Evolutionary conservation across 139 green algal species (phyloP), one percentile per base, ranked within the genome.

Genomic region (Auxenochlorella pyrenoidosa): DNA sequence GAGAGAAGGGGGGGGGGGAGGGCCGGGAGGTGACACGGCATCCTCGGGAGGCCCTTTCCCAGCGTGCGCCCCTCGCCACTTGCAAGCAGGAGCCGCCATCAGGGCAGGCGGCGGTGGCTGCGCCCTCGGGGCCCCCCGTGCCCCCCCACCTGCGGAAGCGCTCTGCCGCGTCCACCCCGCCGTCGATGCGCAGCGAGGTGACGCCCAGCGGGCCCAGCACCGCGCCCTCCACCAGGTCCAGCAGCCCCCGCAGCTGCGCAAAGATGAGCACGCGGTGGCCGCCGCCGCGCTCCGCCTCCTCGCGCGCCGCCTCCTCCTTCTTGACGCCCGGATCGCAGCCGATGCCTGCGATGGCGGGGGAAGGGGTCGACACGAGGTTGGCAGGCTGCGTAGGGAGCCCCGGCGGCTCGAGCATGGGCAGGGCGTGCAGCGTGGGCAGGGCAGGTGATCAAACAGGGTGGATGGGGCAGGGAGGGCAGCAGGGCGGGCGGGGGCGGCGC

Each of bases 201-300:
- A 99, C 92, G 1, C 94, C 92, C 72, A 86, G 58, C 12, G 96
- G 94, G 36, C 66, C 28, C 86, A 94, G 85, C 54, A 95, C 90
- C 34, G 97, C 89, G 2, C 51, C 58, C 91, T 99, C 97, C 10
- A 98, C 94, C 43, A 99, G 88, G 88, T 99, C 96, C 77, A 99
- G 94, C 88, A 98, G 91, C 5, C 87, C 88, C 79, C 95, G 96
- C 32, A 98, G 90, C 93, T 99, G 98, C 16, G 96, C 96, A 95
- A 99, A 99, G 18, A 99, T 92, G 40, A 99, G 95, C 90, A 98
- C 92, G 26, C 97, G 90, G 90, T 99, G 97, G 3, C 93, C 79
- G 15, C 72, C 75, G 26, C 5, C 18, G 34, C 6, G 43, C 1
- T 30, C 59, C n/a, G 18, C 75, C 43, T 1, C 82, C 60, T 75